A percentile compares a stretch with the other conserved stretches of the same genome.
Conservation (phyloP, 495 filamentous ascomycete genomes). For the Podospora conica region DNA sequence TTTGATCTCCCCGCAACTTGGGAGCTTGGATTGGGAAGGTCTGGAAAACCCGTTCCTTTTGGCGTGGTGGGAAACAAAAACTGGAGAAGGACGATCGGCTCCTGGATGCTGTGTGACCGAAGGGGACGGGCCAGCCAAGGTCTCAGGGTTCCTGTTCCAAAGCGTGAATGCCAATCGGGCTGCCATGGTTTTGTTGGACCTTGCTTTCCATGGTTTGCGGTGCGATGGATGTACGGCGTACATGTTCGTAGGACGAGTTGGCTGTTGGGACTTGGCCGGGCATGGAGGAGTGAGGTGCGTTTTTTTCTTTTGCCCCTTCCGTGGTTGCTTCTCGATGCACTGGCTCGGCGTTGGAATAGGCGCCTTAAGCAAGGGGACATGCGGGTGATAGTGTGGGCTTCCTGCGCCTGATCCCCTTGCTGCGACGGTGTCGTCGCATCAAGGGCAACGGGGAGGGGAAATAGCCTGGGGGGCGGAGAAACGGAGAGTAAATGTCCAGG, state of each 20-base stretch:
- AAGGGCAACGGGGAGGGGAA: constrained; percentile 4
- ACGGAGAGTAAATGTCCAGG: neutral
- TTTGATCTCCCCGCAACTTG: constrained; percentile 10
- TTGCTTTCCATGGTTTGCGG: too few species aligned
- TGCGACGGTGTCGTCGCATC: constrained; percentile 19
- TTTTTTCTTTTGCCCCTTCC: neutral
- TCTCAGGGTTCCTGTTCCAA: neutral
- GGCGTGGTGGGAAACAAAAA: constrained; percentile 14
- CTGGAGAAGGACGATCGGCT: constrained; percentile 15
- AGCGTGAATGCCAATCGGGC: neutral
- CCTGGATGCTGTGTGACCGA: constrained; percentile 5
- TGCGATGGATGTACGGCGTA: too few species aligned
- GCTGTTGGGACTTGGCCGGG: neutral
- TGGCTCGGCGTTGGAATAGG: neutral
- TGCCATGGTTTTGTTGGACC: neutral
- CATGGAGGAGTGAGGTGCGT: neutral
- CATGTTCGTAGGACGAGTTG: neutral
- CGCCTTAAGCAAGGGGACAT: constrained; percentile 2
- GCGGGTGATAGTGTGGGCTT: constrained; percentile 11
- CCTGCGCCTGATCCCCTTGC: constrained; percentile 11
- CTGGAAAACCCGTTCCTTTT: constrained; percentile 10
- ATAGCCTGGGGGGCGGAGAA: neutral
- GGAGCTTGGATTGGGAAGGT: neutral
- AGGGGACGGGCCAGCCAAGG: neutral
- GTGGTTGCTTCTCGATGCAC: neutral